Conservation (phyloP, 2,329 filamentous ascomycete genomes). For the Aspergillus alliaceus region DNA sequence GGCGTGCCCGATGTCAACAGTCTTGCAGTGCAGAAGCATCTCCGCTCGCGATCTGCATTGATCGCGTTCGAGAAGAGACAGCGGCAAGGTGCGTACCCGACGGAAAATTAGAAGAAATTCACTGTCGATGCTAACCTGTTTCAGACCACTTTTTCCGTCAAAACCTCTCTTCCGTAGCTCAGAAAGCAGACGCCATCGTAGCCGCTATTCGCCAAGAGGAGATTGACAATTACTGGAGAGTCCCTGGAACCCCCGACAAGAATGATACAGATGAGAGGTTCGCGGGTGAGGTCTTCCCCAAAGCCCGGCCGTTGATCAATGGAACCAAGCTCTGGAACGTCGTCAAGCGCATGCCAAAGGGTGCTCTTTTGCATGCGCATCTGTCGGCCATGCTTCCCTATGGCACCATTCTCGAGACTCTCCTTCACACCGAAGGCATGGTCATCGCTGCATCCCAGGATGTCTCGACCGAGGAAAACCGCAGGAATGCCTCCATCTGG, state of each 20-base stretch:
- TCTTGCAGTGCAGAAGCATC: conserved; percentile 60
- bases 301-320: conserved; percentile 83
- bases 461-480: conserved; percentile 52
- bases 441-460: conserved; percentile 61
- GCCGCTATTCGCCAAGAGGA: conserved; percentile 43
- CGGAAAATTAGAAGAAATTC: too few species aligned
- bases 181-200: conserved; percentile 60
- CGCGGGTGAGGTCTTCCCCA: conserved; percentile 88
- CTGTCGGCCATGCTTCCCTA: conserved; percentile 86
- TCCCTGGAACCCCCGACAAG: conserved; percentile 8
- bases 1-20: conserved; percentile 3
- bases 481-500: conserved; percentile 56
- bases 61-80: conserved; percentile 76
- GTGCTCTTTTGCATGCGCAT: conserved; percentile 67
- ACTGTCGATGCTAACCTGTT: background rate
- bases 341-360: conserved; percentile 82
- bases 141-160: conserved; percentile 25
- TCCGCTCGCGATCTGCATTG: conserved; percentile 69
- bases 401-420: conserved; percentile 69
- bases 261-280: conserved; percentile 14
- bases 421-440: conserved; percentile 69
- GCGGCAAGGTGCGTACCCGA: conserved; percentile 64
- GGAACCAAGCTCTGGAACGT: conserved; percentile 82
- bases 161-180: conserved; percentile 69
- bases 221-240: conserved; percentile 21